A percentile compares a stretch with the other conserved stretches of the same genome.
Evolutionary conservation across 192 early-diverging fungal genomes (phyloP).

Genomic region (Irineochytrium annulatum): DNA sequence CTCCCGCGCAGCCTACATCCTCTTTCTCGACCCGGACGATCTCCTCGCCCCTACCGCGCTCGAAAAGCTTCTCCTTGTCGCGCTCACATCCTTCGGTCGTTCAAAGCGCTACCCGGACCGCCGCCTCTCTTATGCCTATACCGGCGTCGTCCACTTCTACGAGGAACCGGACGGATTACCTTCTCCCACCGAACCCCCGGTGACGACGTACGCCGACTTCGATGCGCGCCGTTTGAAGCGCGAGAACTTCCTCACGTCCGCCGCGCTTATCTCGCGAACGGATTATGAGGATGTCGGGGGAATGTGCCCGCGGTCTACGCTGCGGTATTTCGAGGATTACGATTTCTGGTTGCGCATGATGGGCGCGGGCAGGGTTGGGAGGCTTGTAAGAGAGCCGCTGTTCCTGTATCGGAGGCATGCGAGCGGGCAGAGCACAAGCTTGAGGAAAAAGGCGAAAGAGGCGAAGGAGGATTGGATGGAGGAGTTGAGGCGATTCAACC

Average conservation of each 20-base stretch:
- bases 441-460: conserved; percentile 1
- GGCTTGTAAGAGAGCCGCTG: conserved; percentile 18
- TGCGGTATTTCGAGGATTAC: conserved; percentile 33
- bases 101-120: background rate
- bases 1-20: conserved; percentile 13
- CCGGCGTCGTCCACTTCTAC: conserved; percentile 23
- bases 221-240: background rate
- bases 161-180: background rate
- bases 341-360: conserved; percentile 35
- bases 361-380: conserved; percentile 9
- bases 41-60: conserved; percentile 17
- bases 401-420: conserved; percentile 33
- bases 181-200: too few species aligned
- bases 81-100: background rate
- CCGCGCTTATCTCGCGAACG: conserved; percentile 11
- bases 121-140: conserved; percentile 5
- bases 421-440: conserved; percentile 16
- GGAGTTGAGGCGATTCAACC: conserved; percentile 24
- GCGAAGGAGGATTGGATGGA: background rate
- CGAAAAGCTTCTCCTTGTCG: conserved; percentile 24
- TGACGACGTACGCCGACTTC: background rate
- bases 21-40: conserved; percentile 39
- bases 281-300: conserved; percentile 33
- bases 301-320: conserved; percentile 25
- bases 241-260: conserved; percentile 23